Percentiles rank a stretch among this genome's conserved stretches.
Conservation (phyloP, 441 rosid genomes). For the Aquilaria agallochum region DNA sequence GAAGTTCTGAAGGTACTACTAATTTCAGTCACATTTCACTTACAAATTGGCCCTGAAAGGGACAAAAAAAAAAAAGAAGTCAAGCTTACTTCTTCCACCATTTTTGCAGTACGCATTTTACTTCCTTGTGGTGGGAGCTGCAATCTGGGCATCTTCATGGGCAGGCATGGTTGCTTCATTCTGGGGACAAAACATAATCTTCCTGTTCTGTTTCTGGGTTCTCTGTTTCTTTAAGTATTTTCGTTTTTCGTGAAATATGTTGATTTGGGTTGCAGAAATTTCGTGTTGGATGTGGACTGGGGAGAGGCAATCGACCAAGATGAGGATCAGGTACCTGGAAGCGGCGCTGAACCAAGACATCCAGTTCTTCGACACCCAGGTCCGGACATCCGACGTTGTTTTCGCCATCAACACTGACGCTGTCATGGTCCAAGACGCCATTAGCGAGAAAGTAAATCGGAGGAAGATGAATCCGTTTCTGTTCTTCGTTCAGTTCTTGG, state of each 20-base stretch:
- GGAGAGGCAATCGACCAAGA: constrained; percentile 95
- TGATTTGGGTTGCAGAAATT: constrained; percentile 49
- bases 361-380: constrained; percentile 92
- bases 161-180: constrained; percentile 42
- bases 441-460: constrained; percentile 81
- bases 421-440: constrained; percentile 98
- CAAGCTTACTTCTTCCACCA: neutral
- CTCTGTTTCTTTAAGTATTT: neutral
- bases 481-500: too few relatives aligned
- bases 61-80: too few relatives aligned
- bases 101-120: constrained; percentile 83
- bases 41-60: neutral
- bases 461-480: too few relatives aligned
- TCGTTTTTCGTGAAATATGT: constrained; percentile 4
- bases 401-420: constrained; percentile 93
- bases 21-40: neutral
- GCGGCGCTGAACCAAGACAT: constrained; percentile 96
- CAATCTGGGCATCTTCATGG: constrained; percentile 99
- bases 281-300: constrained; percentile 99
- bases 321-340: constrained; percentile 97
- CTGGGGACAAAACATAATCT: constrained; percentile 7
- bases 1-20: constrained; percentile 83
- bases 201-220: constrained; percentile 7
- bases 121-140: constrained; percentile 97
- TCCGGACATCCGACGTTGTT: constrained; percentile 93